phyloP scores from a whole-genome alignment of 1,284 basidiomycete genomes.

The Malassezia cuniculi region DNA sequence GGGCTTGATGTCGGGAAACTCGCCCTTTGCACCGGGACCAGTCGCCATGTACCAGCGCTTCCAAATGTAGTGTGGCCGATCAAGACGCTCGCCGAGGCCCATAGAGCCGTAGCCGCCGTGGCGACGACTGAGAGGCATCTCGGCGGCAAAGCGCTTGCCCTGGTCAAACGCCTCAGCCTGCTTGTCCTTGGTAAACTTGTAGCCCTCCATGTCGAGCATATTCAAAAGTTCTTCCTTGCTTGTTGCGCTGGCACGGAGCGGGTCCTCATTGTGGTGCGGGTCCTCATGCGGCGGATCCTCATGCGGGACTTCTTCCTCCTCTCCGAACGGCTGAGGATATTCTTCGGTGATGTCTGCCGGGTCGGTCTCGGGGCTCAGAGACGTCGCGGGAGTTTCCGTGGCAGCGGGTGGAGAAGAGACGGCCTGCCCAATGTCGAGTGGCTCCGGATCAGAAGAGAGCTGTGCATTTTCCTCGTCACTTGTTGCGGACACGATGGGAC shows the following conservation, averaged over 20 bases:
- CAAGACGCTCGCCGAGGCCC: constrained; percentile 11
- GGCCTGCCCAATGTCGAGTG: constrained; percentile 25
- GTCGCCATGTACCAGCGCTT: constrained; percentile 7
- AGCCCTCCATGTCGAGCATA: constrained; percentile 44
- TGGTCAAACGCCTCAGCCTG: constrained; percentile 30
- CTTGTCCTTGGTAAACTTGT: constrained; percentile 41
- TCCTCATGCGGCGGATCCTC: not conserved
- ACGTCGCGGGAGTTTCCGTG: constrained; percentile 12
- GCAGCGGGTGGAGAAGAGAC: not conserved
- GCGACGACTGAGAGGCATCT: constrained; percentile 31
- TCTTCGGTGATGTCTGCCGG: not conserved
- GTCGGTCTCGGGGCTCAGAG: constrained; percentile 7
- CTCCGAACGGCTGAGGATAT: constrained; percentile 26
- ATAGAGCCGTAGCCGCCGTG: constrained; percentile 35
- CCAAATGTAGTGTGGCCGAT: constrained; percentile 14
- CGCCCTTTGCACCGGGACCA: too few species aligned
- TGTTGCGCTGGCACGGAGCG: too few species aligned
- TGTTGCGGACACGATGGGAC: constrained; percentile 51
- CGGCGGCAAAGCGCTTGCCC: constrained; percentile 36
- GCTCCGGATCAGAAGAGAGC: constrained; percentile 15
- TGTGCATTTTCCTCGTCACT: constrained; percentile 5
- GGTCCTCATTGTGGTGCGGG: too few species aligned
- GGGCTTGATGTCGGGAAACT: too few species aligned
- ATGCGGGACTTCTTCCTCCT: not conserved
- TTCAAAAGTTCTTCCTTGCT: constrained; percentile 16